Conservation (phyloP, 2,329 filamentous ascomycete species). For the Colletotrichum navitas region DNA sequence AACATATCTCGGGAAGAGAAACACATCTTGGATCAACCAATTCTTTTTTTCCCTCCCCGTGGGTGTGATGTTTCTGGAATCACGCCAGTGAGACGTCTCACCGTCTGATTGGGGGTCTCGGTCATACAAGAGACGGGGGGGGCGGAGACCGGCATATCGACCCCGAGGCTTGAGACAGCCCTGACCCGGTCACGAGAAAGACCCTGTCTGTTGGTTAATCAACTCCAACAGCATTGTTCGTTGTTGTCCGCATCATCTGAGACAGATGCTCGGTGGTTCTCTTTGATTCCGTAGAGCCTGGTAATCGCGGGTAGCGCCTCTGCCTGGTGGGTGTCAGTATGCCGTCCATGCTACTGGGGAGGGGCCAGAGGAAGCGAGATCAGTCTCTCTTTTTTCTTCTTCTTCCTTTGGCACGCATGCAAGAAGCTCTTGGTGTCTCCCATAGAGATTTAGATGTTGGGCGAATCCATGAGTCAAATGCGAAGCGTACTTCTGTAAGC, state of each 20-base stretch:
- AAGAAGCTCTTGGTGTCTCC: neutral
- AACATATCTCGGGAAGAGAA: neutral
- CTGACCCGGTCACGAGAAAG: neutral
- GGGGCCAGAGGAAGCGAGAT: neutral
- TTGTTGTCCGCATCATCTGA: neutral
- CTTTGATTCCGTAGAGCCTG: neutral
- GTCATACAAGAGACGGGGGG: neutral
- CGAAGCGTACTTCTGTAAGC: no score
- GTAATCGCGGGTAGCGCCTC: neutral
- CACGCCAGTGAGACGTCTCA: neutral
- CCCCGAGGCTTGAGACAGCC: neutral
- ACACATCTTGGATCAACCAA: neutral
- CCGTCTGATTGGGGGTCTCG: neutral
- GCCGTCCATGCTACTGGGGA: neutral
- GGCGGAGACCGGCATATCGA: neutral
- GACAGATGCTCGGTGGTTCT: neutral
- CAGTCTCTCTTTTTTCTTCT: no score
- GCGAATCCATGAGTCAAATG: neutral
- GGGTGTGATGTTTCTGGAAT: neutral
- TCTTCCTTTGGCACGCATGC: neutral
- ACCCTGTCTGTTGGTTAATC: neutral
- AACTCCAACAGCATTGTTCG: neutral
- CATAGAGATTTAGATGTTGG: neutral
- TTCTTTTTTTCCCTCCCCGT: neutral
- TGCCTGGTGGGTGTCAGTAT: neutral